Conservation (phyloP, 345 rosid genomes). For the Salix purpurea region DNA sequence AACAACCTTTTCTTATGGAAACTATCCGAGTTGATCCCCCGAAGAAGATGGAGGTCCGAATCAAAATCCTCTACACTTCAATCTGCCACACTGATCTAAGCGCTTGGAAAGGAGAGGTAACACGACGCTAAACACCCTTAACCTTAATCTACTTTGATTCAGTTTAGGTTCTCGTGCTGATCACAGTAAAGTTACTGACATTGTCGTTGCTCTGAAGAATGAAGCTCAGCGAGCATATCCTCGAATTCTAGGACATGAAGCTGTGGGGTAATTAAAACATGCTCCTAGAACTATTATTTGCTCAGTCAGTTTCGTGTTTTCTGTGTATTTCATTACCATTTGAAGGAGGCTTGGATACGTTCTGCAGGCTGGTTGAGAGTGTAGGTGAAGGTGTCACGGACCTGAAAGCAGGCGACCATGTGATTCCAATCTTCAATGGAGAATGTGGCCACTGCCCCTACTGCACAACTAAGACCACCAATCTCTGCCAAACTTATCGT, state of each 20-base stretch:
- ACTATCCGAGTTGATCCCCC: slow-evolving; percentile 63
- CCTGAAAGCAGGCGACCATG: slow-evolving; percentile 55
- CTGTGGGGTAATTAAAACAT: slow-evolving; percentile 50
- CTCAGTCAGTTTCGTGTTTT: background rate
- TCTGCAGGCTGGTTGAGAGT: slow-evolving; percentile 55
- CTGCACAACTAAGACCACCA: slow-evolving; percentile 39
- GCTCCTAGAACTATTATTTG: background rate
- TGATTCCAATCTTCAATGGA: slow-evolving; percentile 61
- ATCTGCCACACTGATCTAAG: slow-evolving; percentile 68
- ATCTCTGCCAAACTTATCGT: slow-evolving; percentile 42
- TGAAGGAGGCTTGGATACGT: background rate
- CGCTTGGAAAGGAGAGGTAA: slow-evolving; percentile 60
- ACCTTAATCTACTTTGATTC: background rate
- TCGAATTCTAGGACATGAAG: slow-evolving; percentile 70
- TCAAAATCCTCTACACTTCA: slow-evolving; percentile 54
- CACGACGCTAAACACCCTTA: background rate
- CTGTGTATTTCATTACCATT: background rate
- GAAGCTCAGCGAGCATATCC: slow-evolving; percentile 64
- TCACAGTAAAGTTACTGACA: background rate
- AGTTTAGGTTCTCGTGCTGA: background rate
- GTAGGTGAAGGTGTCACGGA: slow-evolving; percentile 60
- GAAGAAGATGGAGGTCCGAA: slow-evolving; percentile 53
- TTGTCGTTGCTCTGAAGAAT: slow-evolving; percentile 25
- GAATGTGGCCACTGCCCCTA: slow-evolving; percentile 62
- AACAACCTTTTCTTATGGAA: slow-evolving; percentile 48